Conservation (phyloP, 2,329 filamentous ascomycete genomes). For the Bipolaris sorokiniana region DNA sequence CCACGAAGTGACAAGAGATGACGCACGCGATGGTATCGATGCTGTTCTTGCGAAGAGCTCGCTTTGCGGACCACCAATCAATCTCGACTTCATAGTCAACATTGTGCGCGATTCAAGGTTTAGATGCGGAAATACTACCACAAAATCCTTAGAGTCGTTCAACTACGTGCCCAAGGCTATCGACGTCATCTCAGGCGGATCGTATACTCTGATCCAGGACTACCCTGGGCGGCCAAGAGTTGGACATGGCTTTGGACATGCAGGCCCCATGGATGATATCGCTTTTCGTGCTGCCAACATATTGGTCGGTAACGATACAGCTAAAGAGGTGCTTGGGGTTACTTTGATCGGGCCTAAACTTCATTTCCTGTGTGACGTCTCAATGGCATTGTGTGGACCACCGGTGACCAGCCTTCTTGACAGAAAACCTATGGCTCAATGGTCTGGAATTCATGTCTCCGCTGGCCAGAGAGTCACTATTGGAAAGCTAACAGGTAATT, state of each 20-base stretch:
- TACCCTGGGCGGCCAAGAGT: conserved; percentile 62
- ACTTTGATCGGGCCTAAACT: conserved; percentile 66
- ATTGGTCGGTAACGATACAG: conserved; percentile 62
- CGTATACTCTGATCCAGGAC: conserved; percentile 66
- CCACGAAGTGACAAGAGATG: too few relatives aligned
- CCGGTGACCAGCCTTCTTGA: conserved; percentile 60
- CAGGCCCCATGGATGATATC: conserved; percentile 67
- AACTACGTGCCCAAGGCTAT: conserved; percentile 58
- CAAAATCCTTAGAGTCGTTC: conserved; percentile 62
- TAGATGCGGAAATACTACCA: conserved; percentile 60
- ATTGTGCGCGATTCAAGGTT: conserved; percentile 58
- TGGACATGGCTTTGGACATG: conserved; percentile 64
- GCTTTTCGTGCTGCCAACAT: conserved; percentile 64
- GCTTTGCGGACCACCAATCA: conserved; percentile 59
- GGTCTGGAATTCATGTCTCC: conserved; percentile 58
- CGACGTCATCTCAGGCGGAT: conserved; percentile 62
- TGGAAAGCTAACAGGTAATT: conserved; percentile 61
- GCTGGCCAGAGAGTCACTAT: conserved; percentile 61
- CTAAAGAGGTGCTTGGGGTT: conserved; percentile 64
- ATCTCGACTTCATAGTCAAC: conserved; percentile 61
- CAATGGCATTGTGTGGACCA: conserved; percentile 65
- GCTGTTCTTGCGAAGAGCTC: too few relatives aligned
- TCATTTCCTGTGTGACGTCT: conserved; percentile 60
- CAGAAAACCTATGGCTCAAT: conserved; percentile 54
- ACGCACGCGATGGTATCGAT: too few relatives aligned